These are phyloP conservation scores for Leishmania aethiopica DNA, from an alignment of 208 protist genomes.

Conservation along the genomic window DNA sequence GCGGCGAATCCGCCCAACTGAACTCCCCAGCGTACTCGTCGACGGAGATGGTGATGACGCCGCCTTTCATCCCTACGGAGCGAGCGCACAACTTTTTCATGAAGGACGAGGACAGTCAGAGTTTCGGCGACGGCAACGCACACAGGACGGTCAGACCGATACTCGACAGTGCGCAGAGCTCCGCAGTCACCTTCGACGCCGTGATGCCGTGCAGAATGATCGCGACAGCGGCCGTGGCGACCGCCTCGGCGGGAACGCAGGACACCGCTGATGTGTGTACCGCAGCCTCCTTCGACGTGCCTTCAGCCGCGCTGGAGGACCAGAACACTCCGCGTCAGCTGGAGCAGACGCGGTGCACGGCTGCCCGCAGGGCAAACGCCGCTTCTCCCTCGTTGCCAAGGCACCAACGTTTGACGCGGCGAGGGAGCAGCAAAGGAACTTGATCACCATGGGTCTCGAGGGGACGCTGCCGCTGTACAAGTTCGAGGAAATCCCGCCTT, in stretches of 20 bases:
- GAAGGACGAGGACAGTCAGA: conserved; percentile 17
- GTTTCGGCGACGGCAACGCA: background rate
- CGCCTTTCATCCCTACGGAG: conserved; percentile 37
- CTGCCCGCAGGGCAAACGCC: background rate
- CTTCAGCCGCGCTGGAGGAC: background rate
- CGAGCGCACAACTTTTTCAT: conserved; percentile 45
- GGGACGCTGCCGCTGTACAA: conserved; percentile 50
- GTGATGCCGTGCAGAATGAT: background rate
- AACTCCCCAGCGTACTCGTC: background rate
- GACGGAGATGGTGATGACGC: conserved; percentile 20
- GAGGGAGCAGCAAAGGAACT: conserved; percentile 13
- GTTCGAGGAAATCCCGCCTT: conserved; percentile 44
- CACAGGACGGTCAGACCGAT: background rate
- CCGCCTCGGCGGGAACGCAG: background rate
- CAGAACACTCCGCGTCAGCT: background rate
- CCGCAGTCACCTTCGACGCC: conserved; percentile 1
- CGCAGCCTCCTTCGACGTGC: background rate
- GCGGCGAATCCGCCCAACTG: background rate
- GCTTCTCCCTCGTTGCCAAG: conserved; percentile 12
- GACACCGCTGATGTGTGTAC: background rate
- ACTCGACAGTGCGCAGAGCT: background rate
- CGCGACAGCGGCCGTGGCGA: background rate
- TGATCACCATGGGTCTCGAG: conserved; percentile 9
- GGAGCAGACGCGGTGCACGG: background rate
- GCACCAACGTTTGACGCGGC: conserved; percentile 21